These are phyloP conservation scores for Trichoderma orchidacearum DNA, from an alignment of 495 filamentous ascomycete genomes.

Conservation along the genomic window DNA sequence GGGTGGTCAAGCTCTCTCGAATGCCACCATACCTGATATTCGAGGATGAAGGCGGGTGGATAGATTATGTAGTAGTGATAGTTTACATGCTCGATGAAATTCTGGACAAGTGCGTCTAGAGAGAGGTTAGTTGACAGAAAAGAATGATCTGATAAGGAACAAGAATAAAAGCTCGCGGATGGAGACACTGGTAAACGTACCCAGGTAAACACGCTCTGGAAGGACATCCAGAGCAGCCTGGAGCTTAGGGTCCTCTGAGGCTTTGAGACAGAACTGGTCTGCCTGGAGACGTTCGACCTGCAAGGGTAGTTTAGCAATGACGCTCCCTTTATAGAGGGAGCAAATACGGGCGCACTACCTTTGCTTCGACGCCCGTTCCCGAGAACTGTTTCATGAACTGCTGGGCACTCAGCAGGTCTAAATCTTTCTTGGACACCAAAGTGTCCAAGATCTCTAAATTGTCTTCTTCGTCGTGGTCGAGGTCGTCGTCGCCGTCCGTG, in stretches of 20 bases:
- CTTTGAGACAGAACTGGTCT: neutral
- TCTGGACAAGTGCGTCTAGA: slow-evolving; percentile 34
- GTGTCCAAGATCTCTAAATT: neutral
- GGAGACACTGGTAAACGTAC: slow-evolving; percentile 8
- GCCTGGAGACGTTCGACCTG: neutral
- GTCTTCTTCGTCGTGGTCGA: slow-evolving; percentile 1
- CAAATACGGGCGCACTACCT: too few relatives aligned
- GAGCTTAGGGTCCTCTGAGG: slow-evolving; percentile 1
- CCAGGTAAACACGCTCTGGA: slow-evolving; percentile 12
- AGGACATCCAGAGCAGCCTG: slow-evolving; percentile 6
- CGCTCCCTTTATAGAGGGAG: too few relatives aligned
- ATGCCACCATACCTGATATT: slow-evolving; percentile 37
- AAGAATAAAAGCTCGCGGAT: too few relatives aligned
- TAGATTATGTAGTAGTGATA: slow-evolving; percentile 37
- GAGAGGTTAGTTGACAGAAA: neutral
- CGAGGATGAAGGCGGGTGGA: slow-evolving; percentile 28
- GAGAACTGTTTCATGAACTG: too few relatives aligned
- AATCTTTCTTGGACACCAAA: neutral
- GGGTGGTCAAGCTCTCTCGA: slow-evolving; percentile 13
- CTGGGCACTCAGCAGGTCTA: too few relatives aligned
- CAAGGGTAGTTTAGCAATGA: too few relatives aligned
- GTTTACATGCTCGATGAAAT: slow-evolving; percentile 33
- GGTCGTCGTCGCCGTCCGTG: neutral
- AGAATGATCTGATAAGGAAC: neutral
- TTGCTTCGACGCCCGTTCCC: too few relatives aligned